Percentiles rank a stretch among this genome's conserved stretches.
These are phyloP conservation scores for Rhodocollybia butyracea DNA, from an alignment of 768 basidiomycete genomes.

Conservation along the genomic window DNA sequence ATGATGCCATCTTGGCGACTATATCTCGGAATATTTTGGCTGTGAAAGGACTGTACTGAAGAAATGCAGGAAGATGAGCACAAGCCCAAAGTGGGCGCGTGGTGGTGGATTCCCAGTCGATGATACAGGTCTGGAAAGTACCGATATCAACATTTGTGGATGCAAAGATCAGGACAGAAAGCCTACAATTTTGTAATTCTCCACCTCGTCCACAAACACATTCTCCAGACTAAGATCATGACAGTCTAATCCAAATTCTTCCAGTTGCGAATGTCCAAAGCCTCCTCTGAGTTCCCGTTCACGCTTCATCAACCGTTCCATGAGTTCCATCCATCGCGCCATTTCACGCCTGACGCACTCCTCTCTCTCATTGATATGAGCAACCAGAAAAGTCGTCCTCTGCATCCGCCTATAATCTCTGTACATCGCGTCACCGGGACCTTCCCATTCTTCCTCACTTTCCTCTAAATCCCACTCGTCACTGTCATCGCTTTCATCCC, in stretches of 20 bases:
- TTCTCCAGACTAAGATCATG: slow-evolving; percentile 87
- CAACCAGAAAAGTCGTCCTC: slow-evolving; percentile 72
- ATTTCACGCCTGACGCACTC: slow-evolving; percentile 65
- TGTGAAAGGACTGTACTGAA: slow-evolving; percentile 75
- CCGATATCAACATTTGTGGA: slow-evolving; percentile 4
- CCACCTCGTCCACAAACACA: slow-evolving; percentile 71
- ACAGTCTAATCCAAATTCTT: slow-evolving; percentile 78
- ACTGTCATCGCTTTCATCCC: slow-evolving; percentile 71
- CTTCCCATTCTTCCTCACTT: slow-evolving; percentile 79
- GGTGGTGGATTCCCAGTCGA: slow-evolving; percentile 92
- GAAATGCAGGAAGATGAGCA: slow-evolving; percentile 77
- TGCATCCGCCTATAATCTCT: slow-evolving; percentile 81
- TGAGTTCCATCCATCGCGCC: slow-evolving; percentile 63
- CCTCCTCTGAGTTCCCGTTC: slow-evolving; percentile 15
- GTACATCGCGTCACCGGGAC: slow-evolving; percentile 76
- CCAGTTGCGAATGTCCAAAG: slow-evolving; percentile 26
- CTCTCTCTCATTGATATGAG: slow-evolving; percentile 65
- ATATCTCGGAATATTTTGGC: slow-evolving; percentile 67
- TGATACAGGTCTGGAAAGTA: slow-evolving; percentile 69
- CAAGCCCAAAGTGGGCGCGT: slow-evolving; percentile 83
- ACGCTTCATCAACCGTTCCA: slow-evolving; percentile 50
- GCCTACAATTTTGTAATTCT: slow-evolving; percentile 70
- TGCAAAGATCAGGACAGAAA: neutral
- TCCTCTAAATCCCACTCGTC: slow-evolving; percentile 80
- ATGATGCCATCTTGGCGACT: slow-evolving; percentile 44